Evolutionary conservation across 2,329 filamentous ascomycete genomes (phyloP).

Genomic region (Epichloe gansuensis): DNA sequence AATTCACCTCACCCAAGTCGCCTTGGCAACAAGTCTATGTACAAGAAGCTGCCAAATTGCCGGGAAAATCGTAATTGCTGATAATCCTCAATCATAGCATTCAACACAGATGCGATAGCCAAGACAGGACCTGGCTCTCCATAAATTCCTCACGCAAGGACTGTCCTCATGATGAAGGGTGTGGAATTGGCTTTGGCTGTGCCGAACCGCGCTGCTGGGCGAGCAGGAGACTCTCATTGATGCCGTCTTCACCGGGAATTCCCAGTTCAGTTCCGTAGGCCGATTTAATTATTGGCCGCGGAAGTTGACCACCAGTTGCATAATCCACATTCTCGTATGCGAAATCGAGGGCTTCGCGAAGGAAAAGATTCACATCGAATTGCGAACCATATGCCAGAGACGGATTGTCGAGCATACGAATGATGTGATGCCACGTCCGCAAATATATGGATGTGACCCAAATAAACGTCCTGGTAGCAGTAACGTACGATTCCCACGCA

Average conservation of each 20-base stretch:
- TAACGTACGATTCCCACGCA: constrained; percentile 11
- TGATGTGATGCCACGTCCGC: constrained; percentile 15
- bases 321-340: constrained; percentile 18
- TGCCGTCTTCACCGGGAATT: background rate
- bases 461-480: constrained; percentile 15
- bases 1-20: background rate
- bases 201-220: background rate
- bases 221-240: background rate
- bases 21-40: too few relatives aligned
- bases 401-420: constrained; percentile 1
- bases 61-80: too few relatives aligned
- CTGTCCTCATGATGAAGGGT: too few relatives aligned
- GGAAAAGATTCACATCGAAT: constrained; percentile 17
- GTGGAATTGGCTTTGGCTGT: background rate
- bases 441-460: constrained; percentile 19
- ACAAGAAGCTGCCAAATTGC: too few relatives aligned
- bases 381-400: constrained; percentile 6
- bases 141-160: too few relatives aligned
- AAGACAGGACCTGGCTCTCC: background rate
- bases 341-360: constrained; percentile 17
- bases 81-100: too few relatives aligned
- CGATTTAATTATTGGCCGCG: constrained; percentile 17
- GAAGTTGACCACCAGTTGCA: constrained; percentile 17
- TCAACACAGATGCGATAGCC: background rate
- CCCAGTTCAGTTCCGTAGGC: constrained; percentile 9